Evolutionary conservation across 441 rosid species (phyloP).

Genomic region (Hypseocharis bilobata): DNA sequence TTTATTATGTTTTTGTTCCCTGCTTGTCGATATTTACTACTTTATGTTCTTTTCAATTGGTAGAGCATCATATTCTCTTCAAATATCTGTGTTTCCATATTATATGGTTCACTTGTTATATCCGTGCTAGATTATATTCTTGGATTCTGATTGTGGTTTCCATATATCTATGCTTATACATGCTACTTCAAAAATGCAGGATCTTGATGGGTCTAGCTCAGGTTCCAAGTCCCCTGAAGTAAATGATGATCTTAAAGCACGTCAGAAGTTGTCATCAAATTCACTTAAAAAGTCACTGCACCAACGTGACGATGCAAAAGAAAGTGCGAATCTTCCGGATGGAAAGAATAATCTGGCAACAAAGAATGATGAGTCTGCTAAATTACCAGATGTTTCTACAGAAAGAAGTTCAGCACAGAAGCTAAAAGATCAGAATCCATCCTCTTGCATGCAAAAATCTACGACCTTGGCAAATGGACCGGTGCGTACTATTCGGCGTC

Average conservation of each 20-base stretch:
- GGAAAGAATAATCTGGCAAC: conserved; percentile 21
- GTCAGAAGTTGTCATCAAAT: conserved; percentile 32
- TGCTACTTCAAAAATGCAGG: conserved; percentile 39
- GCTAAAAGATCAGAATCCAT: conserved; percentile 22
- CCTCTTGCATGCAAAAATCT: conserved; percentile 31
- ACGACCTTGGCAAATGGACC: conserved; percentile 34
- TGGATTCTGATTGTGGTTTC: no score
- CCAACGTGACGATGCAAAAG: conserved; percentile 23
- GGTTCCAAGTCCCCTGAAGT: conserved; percentile 35
- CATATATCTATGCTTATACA: conserved; percentile 13
- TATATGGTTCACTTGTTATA: background rate
- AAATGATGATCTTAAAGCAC: conserved; percentile 21
- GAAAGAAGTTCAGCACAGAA: conserved; percentile 24
- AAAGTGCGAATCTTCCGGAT: conserved; percentile 24
- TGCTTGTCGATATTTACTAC: background rate
- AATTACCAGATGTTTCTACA: conserved; percentile 21
- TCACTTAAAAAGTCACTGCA: conserved; percentile 29
- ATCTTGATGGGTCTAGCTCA: conserved; percentile 27
- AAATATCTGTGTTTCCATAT: background rate
- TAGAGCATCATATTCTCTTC: background rate
- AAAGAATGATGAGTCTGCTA: conserved; percentile 26
- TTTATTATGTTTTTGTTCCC: background rate
- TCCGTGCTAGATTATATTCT: background rate
- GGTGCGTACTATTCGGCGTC: conserved; percentile 24
- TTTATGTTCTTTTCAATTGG: background rate